Evolutionary conservation across 1,284 basidiomycete genomes (phyloP), one percentile per base, ranked within the genome.

Genomic region (Ceratobasidium sp.): DNA sequence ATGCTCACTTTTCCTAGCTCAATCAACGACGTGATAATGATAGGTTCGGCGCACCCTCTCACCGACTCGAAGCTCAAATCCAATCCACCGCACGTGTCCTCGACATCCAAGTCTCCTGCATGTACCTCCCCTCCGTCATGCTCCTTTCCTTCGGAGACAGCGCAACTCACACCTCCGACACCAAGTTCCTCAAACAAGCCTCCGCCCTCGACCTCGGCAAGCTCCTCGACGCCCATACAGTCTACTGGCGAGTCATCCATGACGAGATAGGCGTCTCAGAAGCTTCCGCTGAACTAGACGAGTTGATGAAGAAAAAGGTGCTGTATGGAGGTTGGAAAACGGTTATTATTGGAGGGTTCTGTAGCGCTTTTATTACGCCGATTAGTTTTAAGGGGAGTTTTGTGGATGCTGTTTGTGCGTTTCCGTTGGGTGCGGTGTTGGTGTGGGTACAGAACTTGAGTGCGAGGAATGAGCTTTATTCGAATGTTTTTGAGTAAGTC

Each of bases 211-310:
- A 95, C 81, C 86, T 96, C 19, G 90, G 89, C 56, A 95, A 95
- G 82, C 86, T 95, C 11, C 88, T 91, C 7, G 89, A 91, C 67
- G 91, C 92, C 48, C 93, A 96, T 81, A 82, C 86, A 74, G 83
- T 96, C 53, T 96, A 95, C 81, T 96, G 93, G 93, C 75, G 91
- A 87, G 93, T 97, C 77, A 95, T 96, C 47, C 93, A 96, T 80
- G 95, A 97, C 82, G 88, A 91, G 73, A 86, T 95, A 73, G 92
- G 91, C 0, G 95, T 96, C 36, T 90, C 91, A 17, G 91, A 93
- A 54, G 96, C 95, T 1, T 91, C 89, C 1, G 83, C 85, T 36
- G 88, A 90, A 75, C 86, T 97, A 15, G 94, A 96, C 80, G 81
- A 84, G 56, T 84, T 97, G 60, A 97, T 97, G 96, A 87, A 86